Percentiles rank a stretch among this genome's conserved stretches.
These are phyloP conservation scores for Erysimum cheiranthoides DNA, from an alignment of 345 rosid species.

Conservation along the genomic window DNA sequence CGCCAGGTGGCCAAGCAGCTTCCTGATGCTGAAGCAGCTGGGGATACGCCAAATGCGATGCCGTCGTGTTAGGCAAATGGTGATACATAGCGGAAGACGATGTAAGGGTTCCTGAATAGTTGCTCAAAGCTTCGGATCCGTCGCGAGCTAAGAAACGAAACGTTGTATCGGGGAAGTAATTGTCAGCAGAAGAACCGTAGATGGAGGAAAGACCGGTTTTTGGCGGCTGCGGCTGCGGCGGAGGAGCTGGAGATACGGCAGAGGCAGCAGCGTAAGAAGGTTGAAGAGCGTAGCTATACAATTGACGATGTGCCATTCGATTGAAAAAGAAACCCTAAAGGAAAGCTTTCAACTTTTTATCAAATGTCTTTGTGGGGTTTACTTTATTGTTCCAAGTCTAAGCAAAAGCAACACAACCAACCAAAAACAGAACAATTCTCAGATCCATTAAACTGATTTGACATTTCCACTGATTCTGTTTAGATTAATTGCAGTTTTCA, in stretches of 20 bases:
- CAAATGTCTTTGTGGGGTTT: slow-evolving; percentile 21
- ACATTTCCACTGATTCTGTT: slow-evolving; percentile 20
- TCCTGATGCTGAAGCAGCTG: slow-evolving; percentile 46
- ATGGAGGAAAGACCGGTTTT: slow-evolving; percentile 37
- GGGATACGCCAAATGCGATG: slow-evolving; percentile 46
- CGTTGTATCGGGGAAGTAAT: slow-evolving; percentile 40
- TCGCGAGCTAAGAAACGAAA: slow-evolving; percentile 37
- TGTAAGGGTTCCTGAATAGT: slow-evolving; percentile 35
- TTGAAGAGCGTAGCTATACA: slow-evolving; percentile 49
- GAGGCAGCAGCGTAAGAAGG: slow-evolving; percentile 43
- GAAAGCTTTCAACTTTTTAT: slow-evolving; percentile 34
- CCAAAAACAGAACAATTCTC: slow-evolving; percentile 7
- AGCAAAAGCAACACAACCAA: slow-evolving; percentile 18
- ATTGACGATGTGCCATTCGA: slow-evolving; percentile 55
- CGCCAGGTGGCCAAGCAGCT: slow-evolving; percentile 50
- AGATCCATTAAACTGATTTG: slow-evolving; percentile 33
- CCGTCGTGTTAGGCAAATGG: slow-evolving; percentile 45
- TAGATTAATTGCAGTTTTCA: not conserved
- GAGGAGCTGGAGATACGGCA: slow-evolving; percentile 41
- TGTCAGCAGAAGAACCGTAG: slow-evolving; percentile 40
- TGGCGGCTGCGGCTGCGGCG: slow-evolving; percentile 29
- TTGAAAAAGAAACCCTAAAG: slow-evolving; percentile 44
- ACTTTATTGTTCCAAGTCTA: slow-evolving; percentile 32
- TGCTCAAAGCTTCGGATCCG: slow-evolving; percentile 46
- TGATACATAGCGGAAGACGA: slow-evolving; percentile 48